Percentiles rank a stretch among this genome's conserved stretches.
phyloP scores from a whole-genome alignment of 768 basidiomycete species.

The Clavulina sp. region DNA sequence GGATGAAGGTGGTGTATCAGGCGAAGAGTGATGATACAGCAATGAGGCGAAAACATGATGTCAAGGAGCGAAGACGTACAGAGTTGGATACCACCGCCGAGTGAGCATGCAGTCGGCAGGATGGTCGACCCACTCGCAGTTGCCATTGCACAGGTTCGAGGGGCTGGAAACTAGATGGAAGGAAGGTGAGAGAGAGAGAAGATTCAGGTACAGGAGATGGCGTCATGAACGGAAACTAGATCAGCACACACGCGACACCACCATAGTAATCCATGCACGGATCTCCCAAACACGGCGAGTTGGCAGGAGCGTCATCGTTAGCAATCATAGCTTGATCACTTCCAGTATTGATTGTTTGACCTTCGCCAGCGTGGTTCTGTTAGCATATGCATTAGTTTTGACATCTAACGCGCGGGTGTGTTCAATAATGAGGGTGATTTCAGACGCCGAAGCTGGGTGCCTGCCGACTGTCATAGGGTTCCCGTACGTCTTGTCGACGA shows the following conservation, averaged over 20 bases:
- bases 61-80: conserved; percentile 9
- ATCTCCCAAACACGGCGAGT: neutral
- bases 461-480: conserved; percentile 56
- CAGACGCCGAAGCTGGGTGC: conserved; percentile 66
- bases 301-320: neutral
- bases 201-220: too few relatives aligned
- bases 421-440: conserved; percentile 54
- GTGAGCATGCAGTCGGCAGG: conserved; percentile 9
- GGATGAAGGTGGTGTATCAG: neutral
- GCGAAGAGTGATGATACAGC: too few relatives aligned
- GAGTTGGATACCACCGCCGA: conserved; percentile 24
- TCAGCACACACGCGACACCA: conserved; percentile 54
- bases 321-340: conserved; percentile 52
- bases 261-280: conserved; percentile 32
- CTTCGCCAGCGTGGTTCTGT: conserved; percentile 64
- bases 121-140: conserved; percentile 9
- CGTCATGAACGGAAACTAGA: too few relatives aligned
- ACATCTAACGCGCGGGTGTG: conserved; percentile 40
- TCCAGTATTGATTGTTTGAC: conserved; percentile 61
- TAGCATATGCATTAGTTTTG: conserved; percentile 70
- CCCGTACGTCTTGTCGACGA: conserved; percentile 75
- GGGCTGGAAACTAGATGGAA: too few relatives aligned
- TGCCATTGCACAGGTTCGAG: conserved; percentile 7
- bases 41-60: neutral
- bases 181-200: neutral